Percentiles rank a stretch among this genome's conserved stretches.
phyloP scores from a whole-genome alignment of 495 filamentous ascomycete species.

The Tuber umbilicatum region DNA sequence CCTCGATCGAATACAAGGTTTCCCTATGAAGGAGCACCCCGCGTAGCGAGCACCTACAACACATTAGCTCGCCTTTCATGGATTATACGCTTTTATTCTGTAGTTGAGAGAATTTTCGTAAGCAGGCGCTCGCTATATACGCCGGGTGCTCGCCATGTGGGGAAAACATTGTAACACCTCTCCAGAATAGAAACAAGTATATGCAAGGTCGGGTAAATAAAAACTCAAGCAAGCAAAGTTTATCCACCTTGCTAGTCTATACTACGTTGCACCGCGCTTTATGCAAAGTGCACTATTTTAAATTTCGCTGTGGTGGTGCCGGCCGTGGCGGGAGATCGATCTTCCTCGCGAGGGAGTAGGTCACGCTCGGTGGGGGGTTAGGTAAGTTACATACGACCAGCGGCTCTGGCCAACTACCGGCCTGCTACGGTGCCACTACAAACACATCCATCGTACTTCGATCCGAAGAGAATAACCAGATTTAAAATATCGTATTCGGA shows the following conservation, averaged over 20 bases:
- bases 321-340: not conserved
- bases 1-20: too few species aligned
- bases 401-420: not conserved
- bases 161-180: too few species aligned
- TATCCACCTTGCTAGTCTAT: not conserved
- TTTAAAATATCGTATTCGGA: not conserved
- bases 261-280: not conserved
- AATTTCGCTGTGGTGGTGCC: not conserved
- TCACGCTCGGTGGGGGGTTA: not conserved
- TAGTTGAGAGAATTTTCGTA: too few species aligned
- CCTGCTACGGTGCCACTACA: not conserved
- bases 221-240: not conserved
- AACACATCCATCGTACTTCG: not conserved
- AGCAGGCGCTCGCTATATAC: too few species aligned
- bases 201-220: too few species aligned
- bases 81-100: too few species aligned
- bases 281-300: not conserved
- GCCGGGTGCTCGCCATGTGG: too few species aligned
- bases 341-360: not conserved
- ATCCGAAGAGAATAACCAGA: not conserved
- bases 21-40: too few species aligned
- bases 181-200: not conserved
- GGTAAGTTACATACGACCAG: not conserved
- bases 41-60: too few species aligned
- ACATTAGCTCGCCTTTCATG: too few species aligned